Conservation (phyloP, 108 stramenopile species). For the Licmophora abbreviata region DNA sequence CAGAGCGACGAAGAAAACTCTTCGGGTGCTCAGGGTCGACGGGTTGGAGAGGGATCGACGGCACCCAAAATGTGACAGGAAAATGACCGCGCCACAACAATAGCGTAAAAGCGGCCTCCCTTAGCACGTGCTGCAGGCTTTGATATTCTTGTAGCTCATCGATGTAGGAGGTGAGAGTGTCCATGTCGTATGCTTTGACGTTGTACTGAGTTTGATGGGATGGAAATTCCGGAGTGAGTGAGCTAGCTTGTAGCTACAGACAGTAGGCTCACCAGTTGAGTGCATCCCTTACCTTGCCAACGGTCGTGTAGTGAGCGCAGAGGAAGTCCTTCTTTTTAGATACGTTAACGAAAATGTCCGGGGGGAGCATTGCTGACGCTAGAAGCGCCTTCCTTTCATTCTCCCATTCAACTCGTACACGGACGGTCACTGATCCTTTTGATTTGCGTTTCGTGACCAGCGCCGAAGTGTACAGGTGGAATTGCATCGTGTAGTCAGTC, state of each 20-base stretch:
- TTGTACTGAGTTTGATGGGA: conserved; percentile 11
- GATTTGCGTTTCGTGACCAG: conserved; percentile 43
- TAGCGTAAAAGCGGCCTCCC: conserved; percentile 7
- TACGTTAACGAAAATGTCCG: conserved; percentile 9
- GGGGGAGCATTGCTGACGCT: conserved; percentile 2
- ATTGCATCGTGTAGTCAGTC: conserved; percentile 45
- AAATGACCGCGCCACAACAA: neutral
- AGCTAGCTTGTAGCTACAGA: neutral
- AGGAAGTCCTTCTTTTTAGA: conserved; percentile 17
- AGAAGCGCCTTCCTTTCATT: conserved; percentile 41
- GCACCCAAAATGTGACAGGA: conserved; percentile 5
- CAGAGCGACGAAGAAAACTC: conserved; percentile 6
- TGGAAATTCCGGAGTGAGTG: neutral
- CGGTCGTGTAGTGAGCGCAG: conserved; percentile 17
- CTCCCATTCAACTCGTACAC: conserved; percentile 41
- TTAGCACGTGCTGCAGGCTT: conserved; percentile 9
- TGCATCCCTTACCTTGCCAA: conserved; percentile 12
- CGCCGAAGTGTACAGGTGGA: conserved; percentile 42
- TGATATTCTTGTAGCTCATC: conserved; percentile 29
- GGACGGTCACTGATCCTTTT: conserved; percentile 53
- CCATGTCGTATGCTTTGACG: conserved; percentile 22
- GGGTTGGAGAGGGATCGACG: conserved; percentile 9
- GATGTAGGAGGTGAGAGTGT: conserved; percentile 18
- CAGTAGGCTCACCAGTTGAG: neutral
- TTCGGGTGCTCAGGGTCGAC: conserved; percentile 1